phyloP scores from a whole-genome alignment of 768 basidiomycete genomes.

The Mycena venus region DNA sequence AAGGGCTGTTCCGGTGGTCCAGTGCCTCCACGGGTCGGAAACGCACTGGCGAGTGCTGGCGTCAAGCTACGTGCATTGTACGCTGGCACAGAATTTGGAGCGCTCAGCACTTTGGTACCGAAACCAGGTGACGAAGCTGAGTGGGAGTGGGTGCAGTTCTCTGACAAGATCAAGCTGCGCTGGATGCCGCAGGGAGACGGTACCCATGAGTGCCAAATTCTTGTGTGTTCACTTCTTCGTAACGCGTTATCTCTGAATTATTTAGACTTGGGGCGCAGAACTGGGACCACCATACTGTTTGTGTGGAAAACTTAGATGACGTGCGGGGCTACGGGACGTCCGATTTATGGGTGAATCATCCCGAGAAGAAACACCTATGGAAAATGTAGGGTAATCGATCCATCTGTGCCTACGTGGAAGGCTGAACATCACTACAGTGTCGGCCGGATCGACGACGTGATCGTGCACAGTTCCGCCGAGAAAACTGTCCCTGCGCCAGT shows the following conservation, averaged over 20 bases:
- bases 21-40: constrained; percentile 50
- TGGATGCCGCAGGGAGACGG: not conserved
- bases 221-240: not conserved
- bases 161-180: not conserved
- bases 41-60: constrained; percentile 38
- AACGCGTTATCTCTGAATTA: not conserved
- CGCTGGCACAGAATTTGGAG: not conserved
- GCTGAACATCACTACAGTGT: not conserved
- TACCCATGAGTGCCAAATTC: not conserved
- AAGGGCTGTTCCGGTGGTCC: constrained; percentile 44
- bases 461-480: constrained; percentile 29
- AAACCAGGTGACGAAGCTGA: not conserved
- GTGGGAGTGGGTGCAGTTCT: not conserved
- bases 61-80: not conserved
- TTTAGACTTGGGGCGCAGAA: too few species aligned
- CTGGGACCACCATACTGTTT: not conserved
- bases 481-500: constrained; percentile 49
- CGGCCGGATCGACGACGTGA: not conserved
- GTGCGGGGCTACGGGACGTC: constrained; percentile 53
- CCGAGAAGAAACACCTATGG: constrained; percentile 50
- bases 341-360: constrained; percentile 53
- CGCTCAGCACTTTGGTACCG: not conserved
- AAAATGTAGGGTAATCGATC: constrained; percentile 13
- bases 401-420: not conserved
- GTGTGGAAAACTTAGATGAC: constrained; percentile 49